phyloP scores from a whole-genome alignment of 495 filamentous ascomycete species.

The Bombardia bombarda region DNA sequence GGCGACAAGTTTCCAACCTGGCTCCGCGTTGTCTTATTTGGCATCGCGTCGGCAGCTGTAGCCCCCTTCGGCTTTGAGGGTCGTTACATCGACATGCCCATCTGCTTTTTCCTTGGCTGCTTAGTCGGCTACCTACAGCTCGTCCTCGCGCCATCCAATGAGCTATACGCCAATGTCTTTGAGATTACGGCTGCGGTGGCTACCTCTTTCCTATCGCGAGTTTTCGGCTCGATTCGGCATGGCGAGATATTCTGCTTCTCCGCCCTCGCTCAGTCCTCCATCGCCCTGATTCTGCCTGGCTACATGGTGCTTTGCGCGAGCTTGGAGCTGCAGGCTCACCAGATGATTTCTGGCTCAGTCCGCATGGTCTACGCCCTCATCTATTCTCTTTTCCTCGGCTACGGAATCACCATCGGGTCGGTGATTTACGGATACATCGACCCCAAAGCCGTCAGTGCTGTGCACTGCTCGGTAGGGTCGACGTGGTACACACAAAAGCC shows the following conservation, averaged over 20 bases:
- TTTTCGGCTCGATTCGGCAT: conserved; percentile 72
- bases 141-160: conserved; percentile 67
- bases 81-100: conserved; percentile 77
- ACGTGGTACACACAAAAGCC: conserved; percentile 44
- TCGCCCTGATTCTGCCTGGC: conserved; percentile 90
- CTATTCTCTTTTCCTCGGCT: conserved; percentile 93
- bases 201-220: conserved; percentile 83
- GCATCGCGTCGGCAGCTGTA: conserved; percentile 67
- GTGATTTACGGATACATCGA: conserved; percentile 82
- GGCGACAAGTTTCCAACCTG: conserved; percentile 59
- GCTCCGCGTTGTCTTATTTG: conserved; percentile 75
- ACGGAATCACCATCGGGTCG: conserved; percentile 91
- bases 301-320: conserved; percentile 58
- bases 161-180: conserved; percentile 82
- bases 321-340: conserved; percentile 79
- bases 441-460: conserved; percentile 60
- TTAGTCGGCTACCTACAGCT: conserved; percentile 77
- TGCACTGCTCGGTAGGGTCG: conserved; percentile 48
- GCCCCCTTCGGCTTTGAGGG: conserved; percentile 90
- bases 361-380: conserved; percentile 96
- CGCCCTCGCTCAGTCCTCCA: conserved; percentile 80
- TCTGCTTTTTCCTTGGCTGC: conserved; percentile 79
- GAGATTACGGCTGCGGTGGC: conserved; percentile 81
- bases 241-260: conserved; percentile 83
- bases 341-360: conserved; percentile 82